Conservation (phyloP, 1,139 yeast species). For the Geotrichum restrictum region DNA sequence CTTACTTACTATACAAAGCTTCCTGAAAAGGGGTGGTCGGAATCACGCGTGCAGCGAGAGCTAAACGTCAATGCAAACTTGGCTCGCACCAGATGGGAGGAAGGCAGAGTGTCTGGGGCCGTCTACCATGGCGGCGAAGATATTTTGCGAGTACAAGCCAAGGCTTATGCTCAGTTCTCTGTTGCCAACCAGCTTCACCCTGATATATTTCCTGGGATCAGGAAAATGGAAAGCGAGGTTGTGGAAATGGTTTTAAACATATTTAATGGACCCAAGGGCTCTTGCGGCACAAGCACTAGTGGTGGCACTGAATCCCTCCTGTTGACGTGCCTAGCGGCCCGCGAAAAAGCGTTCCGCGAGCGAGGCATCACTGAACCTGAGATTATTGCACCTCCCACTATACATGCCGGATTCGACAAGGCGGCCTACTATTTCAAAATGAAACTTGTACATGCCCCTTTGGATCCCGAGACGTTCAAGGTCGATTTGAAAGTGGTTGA, state of each 20-base stretch:
- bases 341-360: conserved; percentile 58
- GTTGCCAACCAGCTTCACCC: conserved; percentile 96
- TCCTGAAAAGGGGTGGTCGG: conserved; percentile 56
- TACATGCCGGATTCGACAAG: conserved; percentile 94
- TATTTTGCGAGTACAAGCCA: conserved; percentile 64
- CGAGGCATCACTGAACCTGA: conserved; percentile 72
- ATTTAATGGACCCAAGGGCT: conserved; percentile 67
- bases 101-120: conserved; percentile 88
- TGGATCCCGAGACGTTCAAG: conserved; percentile 63
- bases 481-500: conserved; percentile 64
- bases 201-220: conserved; percentile 92
- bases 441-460: conserved; percentile 73
- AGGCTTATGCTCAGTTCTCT: conserved; percentile 70
- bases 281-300: conserved; percentile 86
- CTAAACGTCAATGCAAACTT: conserved; percentile 42
- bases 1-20: conserved; percentile 49
- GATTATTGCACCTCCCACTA: conserved; percentile 80
- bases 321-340: conserved; percentile 81
- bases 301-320: conserved; percentile 96
- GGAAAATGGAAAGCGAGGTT: conserved; percentile 94
- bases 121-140: conserved; percentile 92
- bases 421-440: conserved; percentile 90
- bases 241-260: conserved; percentile 82
- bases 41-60: conserved; percentile 45
- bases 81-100: conserved; percentile 73